These are phyloP conservation scores for Botrytis cinerea DNA, from an alignment of 2,329 filamentous ascomycete species.

Conservation along the genomic window DNA sequence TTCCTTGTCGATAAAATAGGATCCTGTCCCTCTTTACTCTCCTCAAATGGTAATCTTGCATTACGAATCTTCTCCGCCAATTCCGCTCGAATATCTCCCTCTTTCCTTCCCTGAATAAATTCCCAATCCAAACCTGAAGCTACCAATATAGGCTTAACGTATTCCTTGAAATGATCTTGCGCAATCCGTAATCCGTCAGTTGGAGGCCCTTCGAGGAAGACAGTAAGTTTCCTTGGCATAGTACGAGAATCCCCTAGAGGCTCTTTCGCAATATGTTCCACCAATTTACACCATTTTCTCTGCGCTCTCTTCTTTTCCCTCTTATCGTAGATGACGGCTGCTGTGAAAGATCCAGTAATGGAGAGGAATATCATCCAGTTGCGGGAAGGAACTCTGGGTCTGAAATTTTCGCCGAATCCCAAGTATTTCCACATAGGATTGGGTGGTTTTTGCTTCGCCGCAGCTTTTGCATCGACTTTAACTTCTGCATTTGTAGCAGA, in stretches of 20 bases:
- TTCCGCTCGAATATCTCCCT: conserved; percentile 88
- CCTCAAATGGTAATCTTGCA: conserved; percentile 51
- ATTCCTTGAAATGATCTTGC: conserved; percentile 95
- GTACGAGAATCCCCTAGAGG: conserved; percentile 65
- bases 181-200: conserved; percentile 80
- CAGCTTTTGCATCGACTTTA: conserved; percentile 42
- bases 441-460: conserved; percentile 50
- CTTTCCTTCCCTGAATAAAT: conserved; percentile 85
- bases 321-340: conserved; percentile 86
- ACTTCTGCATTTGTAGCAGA: conserved; percentile 41
- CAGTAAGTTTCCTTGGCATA: conserved; percentile 79
- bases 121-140: conserved; percentile 94
- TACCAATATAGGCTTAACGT: conserved; percentile 89
- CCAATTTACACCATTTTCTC: conserved; percentile 81
- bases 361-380: conserved; percentile 98
- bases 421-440: conserved; percentile 79
- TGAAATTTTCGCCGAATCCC: conserved; percentile 76
- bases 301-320: conserved; percentile 84
- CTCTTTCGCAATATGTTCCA: conserved; percentile 81
- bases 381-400: conserved; percentile 82
- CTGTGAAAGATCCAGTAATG: conserved; percentile 74
- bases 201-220: conserved; percentile 84
- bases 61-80: conserved; percentile 85
- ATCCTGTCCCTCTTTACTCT: conserved; percentile 51
- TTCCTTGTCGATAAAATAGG: conserved; percentile 64